Percentiles rank a stretch among this genome's conserved stretches.
Evolutionary conservation across 2,329 filamentous ascomycete genomes (phyloP).

Genomic region (Colletotrichum somersetense): DNA sequence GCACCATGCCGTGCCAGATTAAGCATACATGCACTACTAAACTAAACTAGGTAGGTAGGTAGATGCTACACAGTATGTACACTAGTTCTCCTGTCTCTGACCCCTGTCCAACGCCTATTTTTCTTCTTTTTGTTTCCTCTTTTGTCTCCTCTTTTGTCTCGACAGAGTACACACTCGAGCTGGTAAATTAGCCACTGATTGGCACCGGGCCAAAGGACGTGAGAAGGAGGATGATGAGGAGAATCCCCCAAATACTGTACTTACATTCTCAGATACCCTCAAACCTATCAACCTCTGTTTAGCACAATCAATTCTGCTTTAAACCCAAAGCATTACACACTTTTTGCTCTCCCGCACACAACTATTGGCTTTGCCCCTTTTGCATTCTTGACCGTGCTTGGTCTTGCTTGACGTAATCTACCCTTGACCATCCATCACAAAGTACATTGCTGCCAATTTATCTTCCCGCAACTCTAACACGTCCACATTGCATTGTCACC

Average conservation of each 20-base stretch:
- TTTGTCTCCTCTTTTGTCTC: neutral
- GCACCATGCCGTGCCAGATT: neutral
- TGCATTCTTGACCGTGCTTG: neutral
- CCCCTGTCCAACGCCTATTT: neutral
- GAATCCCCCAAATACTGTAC: neutral
- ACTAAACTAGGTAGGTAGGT: no score
- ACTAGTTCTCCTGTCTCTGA: neutral
- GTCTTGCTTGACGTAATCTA: neutral
- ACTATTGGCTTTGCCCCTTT: neutral
- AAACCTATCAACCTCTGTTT: neutral
- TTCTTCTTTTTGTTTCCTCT: neutral
- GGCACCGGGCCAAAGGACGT: no score
- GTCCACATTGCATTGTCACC: neutral
- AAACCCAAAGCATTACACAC: no score
- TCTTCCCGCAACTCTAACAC: slow-evolving; percentile 33
- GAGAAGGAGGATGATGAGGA: no score
- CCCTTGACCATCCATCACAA: slow-evolving; percentile 2
- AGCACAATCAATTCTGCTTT: neutral
- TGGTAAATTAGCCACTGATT: no score
- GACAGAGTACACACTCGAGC: no score
- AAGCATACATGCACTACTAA: no score
- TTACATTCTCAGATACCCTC: neutral
- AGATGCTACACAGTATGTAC: no score
- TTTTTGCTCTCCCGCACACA: neutral
- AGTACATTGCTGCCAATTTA: slow-evolving; percentile 23